Base-by-base conservation (phyloP, 805 yeast genomes). In the Maudiozyma serrabonitensis region DNA sequence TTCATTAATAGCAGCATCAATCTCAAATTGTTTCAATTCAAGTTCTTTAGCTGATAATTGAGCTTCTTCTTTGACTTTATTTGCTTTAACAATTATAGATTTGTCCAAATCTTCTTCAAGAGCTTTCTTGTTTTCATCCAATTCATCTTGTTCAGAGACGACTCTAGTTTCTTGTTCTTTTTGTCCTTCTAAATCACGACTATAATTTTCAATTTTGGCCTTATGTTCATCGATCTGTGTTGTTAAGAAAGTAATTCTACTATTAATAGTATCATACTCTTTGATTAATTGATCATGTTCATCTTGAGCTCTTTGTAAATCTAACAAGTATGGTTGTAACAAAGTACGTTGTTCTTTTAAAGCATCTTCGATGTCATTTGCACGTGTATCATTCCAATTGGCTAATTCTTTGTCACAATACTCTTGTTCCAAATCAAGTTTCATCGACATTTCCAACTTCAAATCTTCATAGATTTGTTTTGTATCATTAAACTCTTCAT, bases 401-500 rank as follows among this genome's bases (percentile, higher is more conserved):
- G 44, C 56, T 42, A 48, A 48, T 34, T 53, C 59, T 32, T 60
- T 52, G 12, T 64, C 71, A 23, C 49, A 41, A 12, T 50, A 40
- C 26, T 55, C 49, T 31, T 56, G 48, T 39, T 56, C 56, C 35
- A 47, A 43, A 21, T 50, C 47, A 11, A 56, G 23, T 34, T 54
- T 55, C 51, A 74, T 68, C 52, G 67, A 70, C 40, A 41, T 47
- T 34, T 53, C 54, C n/a, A 46, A 44, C 31, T 53, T 52, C 32
- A 54, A 45, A 34, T 53, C 54, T 46, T 68, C 70, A 56, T 60
- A 67, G 41, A 72, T 63, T 39, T 67, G 71, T 49, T 55, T 48
- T 25, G 79, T 69, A 40, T 68, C 67, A 41, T 65, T 74, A 54
- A 80, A 68, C 58, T 76, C 72, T 21, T 66, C 62, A 42, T 72